Evolutionary conservation across 2,329 filamentous ascomycete species (phyloP).

Genomic region (Phaeophleospora eucalypticola): DNA sequence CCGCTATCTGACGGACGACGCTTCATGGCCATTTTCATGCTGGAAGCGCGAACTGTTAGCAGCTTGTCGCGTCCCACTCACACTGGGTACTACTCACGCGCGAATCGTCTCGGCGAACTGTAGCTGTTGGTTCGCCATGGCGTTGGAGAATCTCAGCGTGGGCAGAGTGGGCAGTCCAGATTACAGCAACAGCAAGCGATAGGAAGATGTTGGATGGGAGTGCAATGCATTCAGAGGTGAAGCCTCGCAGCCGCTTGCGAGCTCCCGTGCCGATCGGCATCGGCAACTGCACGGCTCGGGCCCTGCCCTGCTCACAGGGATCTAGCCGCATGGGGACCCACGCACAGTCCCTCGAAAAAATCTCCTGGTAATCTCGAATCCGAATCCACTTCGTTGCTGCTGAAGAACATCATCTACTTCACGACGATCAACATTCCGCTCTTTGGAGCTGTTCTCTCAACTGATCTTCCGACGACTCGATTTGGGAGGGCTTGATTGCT

Average conservation of each 20-base stretch:
- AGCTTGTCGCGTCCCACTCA: neutral
- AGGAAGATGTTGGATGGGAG: neutral
- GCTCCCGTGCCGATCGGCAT: no score
- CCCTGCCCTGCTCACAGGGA: no score
- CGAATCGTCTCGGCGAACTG: constrained; percentile 63
- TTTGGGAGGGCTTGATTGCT: no score
- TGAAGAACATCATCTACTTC: neutral
- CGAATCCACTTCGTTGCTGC: neutral
- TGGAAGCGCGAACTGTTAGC: neutral
- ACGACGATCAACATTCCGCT: neutral
- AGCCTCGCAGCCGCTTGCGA: no score
- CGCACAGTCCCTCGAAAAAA: neutral
- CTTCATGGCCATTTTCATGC: constrained; percentile 64
- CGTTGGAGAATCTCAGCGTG: neutral
- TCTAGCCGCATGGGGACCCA: neutral
- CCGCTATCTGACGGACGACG: constrained; percentile 65
- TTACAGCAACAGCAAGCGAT: no score
- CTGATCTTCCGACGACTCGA: no score
- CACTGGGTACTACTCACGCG: constrained; percentile 30
- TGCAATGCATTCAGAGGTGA: neutral
- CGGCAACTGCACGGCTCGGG: no score
- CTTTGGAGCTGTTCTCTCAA: no score
- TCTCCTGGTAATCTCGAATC: neutral
- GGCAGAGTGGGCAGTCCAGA: no score
- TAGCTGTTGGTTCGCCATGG: constrained; percentile 52